Evolutionary conservation across 805 yeast species (phyloP).

Genomic region (Starmerella stellata): DNA sequence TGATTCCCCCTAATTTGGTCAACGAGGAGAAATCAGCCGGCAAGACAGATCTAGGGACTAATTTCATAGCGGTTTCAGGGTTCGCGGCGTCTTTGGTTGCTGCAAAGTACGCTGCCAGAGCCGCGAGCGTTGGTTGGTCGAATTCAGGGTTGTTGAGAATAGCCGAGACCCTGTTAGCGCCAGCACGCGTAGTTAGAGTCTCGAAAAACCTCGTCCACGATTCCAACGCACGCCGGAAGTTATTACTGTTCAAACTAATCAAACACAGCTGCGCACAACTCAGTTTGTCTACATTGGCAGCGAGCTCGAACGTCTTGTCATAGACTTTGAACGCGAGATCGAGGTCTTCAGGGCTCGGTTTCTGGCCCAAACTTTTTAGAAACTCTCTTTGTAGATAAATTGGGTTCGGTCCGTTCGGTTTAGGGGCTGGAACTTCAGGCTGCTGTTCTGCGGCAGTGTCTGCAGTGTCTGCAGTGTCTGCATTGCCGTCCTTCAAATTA

Average conservation of each 20-base stretch:
- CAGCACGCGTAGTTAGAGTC: conserved; percentile 10
- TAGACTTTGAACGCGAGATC: conserved; percentile 8
- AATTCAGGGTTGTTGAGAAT: conserved; percentile 14
- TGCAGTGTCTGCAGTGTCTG: no score
- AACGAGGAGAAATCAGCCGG: conserved; percentile 14
- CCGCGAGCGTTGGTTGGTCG: conserved; percentile 21
- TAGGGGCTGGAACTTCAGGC: no score
- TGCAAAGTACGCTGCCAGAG: conserved; percentile 21
- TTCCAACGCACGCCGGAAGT: conserved; percentile 19
- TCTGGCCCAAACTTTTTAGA: conserved; percentile 2
- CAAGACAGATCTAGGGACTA: conserved; percentile 18
- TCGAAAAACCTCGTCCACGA: conserved; percentile 23
- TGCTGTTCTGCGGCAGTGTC: no score
- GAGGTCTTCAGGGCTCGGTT: conserved; percentile 3
- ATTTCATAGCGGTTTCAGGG: conserved; percentile 16
- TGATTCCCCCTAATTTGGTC: conserved; percentile 7
- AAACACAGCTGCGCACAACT: conserved; percentile 16
- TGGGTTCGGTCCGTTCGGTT: not conserved
- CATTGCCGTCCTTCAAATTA: no score
- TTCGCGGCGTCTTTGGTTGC: conserved; percentile 15
- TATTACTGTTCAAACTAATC: conserved; percentile 15
- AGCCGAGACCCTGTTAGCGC: conserved; percentile 2
- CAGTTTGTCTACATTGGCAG: conserved; percentile 5
- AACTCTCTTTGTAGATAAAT: conserved; percentile 3
- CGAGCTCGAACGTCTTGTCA: conserved; percentile 4